These are phyloP conservation scores for Claviceps sp. DNA, from an alignment of 2,329 filamentous ascomycete genomes.

Conservation along the genomic window DNA sequence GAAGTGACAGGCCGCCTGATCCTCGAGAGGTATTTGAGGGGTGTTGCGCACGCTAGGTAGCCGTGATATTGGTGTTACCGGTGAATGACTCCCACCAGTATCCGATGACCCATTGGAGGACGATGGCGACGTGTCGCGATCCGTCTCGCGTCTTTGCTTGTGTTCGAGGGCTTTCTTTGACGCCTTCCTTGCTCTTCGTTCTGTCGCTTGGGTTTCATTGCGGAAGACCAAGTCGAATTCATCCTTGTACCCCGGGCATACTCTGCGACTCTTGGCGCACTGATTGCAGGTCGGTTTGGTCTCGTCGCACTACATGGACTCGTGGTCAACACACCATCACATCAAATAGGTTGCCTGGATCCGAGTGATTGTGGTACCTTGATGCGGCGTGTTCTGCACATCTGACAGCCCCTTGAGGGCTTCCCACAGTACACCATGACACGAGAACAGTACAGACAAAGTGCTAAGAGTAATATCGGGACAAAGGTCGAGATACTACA, in stretches of 20 bases:
- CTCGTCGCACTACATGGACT: conserved; percentile 45
- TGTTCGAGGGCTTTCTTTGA: conserved; percentile 32
- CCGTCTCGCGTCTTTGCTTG: conserved; percentile 18
- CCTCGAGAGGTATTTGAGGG: conserved; percentile 34
- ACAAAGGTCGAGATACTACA: background rate
- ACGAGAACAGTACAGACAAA: conserved; percentile 3
- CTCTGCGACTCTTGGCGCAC: conserved; percentile 47
- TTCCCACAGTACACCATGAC: conserved; percentile 54
- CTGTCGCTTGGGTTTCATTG: conserved; percentile 57
- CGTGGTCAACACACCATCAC: background rate
- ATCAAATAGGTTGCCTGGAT: background rate
- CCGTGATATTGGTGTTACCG: conserved; percentile 11
- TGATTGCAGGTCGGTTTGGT: conserved; percentile 52
- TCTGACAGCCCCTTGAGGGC: conserved; percentile 57
- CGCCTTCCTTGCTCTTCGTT: conserved; percentile 45
- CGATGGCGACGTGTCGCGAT: conserved; percentile 9
- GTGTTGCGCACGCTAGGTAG: conserved; percentile 10
- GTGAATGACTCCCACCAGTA: conserved; percentile 2
- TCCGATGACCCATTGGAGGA: conserved; percentile 8
- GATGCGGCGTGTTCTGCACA: conserved; percentile 59
- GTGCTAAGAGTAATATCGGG: background rate
- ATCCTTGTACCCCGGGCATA: conserved; percentile 55
- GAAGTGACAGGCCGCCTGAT: conserved; percentile 46
- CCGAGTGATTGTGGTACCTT: conserved; percentile 36
- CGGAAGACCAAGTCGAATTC: conserved; percentile 62